These are phyloP conservation scores for Magnusiomyces magnusii DNA, from an alignment of 1,139 yeast species.

Conservation along the genomic window DNA sequence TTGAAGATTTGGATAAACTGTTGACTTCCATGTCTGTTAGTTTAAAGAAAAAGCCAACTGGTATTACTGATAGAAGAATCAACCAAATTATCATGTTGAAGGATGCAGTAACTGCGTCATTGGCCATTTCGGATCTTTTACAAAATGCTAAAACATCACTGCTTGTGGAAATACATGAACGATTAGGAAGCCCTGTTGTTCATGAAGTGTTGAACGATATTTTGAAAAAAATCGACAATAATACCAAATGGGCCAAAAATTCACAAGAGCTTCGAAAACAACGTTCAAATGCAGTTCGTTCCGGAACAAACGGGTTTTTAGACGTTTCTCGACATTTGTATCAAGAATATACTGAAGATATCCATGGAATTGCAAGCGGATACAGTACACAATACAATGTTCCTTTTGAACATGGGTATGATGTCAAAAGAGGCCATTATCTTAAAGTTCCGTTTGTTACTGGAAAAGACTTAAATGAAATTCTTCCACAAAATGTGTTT, in stretches of 20 bases:
- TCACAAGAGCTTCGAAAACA: constrained; percentile 40
- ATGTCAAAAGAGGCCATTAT: constrained; percentile 36
- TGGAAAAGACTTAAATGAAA: constrained; percentile 15
- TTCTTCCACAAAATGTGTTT: constrained; percentile 31
- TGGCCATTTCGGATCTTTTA: constrained; percentile 3
- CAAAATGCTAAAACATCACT: constrained; percentile 5
- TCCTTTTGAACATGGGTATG: constrained; percentile 35
- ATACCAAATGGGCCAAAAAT: constrained; percentile 38
- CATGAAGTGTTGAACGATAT: constrained; percentile 27
- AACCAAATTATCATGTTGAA: constrained; percentile 14
- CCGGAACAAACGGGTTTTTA: constrained; percentile 41
- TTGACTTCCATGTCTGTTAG: constrained; percentile 13
- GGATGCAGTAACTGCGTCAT: constrained; percentile 9
- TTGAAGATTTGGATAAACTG: constrained; percentile 15
- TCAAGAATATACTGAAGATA: constrained; percentile 35
- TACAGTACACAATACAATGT: constrained; percentile 15
- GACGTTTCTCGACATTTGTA: constrained; percentile 41
- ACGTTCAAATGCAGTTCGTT: constrained; percentile 39
- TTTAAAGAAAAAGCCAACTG: constrained; percentile 7
- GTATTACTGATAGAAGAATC: constrained; percentile 9
- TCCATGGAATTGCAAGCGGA: constrained; percentile 20
- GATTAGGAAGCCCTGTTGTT: constrained; percentile 16
- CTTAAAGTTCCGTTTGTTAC: constrained; percentile 25
- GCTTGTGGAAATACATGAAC: constrained; percentile 6
- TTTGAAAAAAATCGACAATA: constrained; percentile 35